phyloP scores from a whole-genome alignment of 2,329 filamentous ascomycete species.

The Ophiosphaerella narmari region DNA sequence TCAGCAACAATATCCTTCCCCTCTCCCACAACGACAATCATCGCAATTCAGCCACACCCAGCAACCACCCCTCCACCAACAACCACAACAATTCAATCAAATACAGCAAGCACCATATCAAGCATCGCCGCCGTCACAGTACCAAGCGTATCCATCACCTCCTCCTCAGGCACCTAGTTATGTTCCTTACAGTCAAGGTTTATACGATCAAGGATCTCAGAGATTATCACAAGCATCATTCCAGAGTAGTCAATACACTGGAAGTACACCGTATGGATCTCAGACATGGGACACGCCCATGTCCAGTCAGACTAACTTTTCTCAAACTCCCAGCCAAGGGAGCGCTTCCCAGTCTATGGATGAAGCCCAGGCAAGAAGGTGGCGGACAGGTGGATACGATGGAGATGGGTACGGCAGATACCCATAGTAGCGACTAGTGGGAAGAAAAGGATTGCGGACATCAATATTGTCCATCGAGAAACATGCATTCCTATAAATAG shows the following conservation, averaged over 20 bases:
- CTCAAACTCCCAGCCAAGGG: too few relatives aligned
- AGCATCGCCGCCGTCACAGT: slow-evolving; percentile 2
- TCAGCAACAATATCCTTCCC: slow-evolving; percentile 3
- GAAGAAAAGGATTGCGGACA: too few relatives aligned
- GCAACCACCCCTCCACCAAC: background rate
- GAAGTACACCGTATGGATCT: slow-evolving; percentile 1
- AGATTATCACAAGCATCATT: slow-evolving; percentile 6
- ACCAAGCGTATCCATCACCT: slow-evolving; percentile 3
- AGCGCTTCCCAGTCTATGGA: background rate
- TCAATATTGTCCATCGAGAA: too few relatives aligned
- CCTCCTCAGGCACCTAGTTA: background rate
- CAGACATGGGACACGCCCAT: slow-evolving; percentile 9
- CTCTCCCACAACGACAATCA: background rate
- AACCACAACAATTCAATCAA: background rate
- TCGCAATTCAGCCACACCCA: background rate
- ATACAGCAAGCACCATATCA: slow-evolving; percentile 1
- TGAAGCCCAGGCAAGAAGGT: slow-evolving; percentile 6
- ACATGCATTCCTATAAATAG: too few relatives aligned
- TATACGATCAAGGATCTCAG: slow-evolving; percentile 3
- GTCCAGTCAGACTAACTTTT: slow-evolving; percentile 2
- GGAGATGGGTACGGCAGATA: slow-evolving; percentile 12
- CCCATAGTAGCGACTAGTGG: background rate
- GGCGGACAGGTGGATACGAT: slow-evolving; percentile 14
- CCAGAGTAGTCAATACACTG: slow-evolving; percentile 13
- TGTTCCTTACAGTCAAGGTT: background rate